These are phyloP conservation scores for Apiospora malaysiana DNA, from an alignment of 2,329 filamentous ascomycete species.

Conservation along the genomic window DNA sequence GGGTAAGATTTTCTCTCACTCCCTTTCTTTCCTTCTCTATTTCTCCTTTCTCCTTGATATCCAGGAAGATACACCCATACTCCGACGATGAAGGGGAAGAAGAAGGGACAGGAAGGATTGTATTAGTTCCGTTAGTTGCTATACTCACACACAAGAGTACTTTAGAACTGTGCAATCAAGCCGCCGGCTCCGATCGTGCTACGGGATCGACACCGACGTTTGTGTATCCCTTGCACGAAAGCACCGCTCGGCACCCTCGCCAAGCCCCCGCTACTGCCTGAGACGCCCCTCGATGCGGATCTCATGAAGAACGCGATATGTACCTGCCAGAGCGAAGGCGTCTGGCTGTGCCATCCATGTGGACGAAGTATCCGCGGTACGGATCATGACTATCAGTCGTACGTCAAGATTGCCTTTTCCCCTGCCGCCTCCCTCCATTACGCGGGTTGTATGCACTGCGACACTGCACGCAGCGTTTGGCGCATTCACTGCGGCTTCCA, in stretches of 20 bases:
- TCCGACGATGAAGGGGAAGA: not conserved
- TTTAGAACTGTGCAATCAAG: slow-evolving; percentile 88
- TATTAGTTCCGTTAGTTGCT: not conserved
- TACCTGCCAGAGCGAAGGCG: slow-evolving; percentile 58
- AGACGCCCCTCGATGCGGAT: slow-evolving; percentile 56
- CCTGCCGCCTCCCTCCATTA: not conserved
- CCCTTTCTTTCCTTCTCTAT: not conserved
- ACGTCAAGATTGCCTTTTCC: slow-evolving; percentile 31
- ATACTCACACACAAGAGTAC: not conserved
- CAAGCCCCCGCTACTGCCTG: slow-evolving; percentile 49
- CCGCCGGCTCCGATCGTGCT: slow-evolving; percentile 72
- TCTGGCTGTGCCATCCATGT: slow-evolving; percentile 89
- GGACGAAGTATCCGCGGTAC: slow-evolving; percentile 71
- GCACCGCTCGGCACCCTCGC: slow-evolving; percentile 68
- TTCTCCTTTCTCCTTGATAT: not conserved
- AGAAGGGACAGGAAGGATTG: not conserved
- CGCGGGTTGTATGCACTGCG: not conserved
- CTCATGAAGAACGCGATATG: slow-evolving; percentile 63
- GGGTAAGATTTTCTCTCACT: slow-evolving; percentile 60
- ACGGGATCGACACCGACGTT: slow-evolving; percentile 77
- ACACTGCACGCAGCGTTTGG: not conserved
- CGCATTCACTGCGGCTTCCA: not conserved
- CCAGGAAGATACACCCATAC: too few relatives aligned
- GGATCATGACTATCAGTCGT: slow-evolving; percentile 66
- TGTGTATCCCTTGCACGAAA: slow-evolving; percentile 77